These are phyloP conservation scores for Sarocladium strictum DNA, from an alignment of 2,329 filamentous ascomycete species.

Conservation along the genomic window DNA sequence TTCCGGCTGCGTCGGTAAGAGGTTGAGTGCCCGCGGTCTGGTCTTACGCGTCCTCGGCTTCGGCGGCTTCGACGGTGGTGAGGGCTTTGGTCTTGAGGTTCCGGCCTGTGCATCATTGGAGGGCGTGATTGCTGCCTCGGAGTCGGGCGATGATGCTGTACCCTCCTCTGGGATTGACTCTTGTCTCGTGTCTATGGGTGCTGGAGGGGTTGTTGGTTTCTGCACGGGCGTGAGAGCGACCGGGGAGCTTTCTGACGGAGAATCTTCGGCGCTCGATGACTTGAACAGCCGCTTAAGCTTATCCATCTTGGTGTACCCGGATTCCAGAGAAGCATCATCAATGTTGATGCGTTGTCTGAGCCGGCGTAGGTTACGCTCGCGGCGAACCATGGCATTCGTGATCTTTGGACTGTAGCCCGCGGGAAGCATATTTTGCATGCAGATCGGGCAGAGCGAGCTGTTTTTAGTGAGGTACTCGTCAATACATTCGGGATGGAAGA, in stretches of 20 bases:
- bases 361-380: constrained; percentile 64
- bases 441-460: constrained; percentile 85
- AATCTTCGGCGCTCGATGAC: constrained; percentile 15
- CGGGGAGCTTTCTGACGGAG: constrained; percentile 11
- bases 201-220: constrained; percentile 3
- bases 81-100: constrained; percentile 1
- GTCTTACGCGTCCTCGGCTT: constrained; percentile 19
- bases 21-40: constrained; percentile 23
- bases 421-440: constrained; percentile 78
- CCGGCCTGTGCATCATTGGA: neutral
- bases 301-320: constrained; percentile 27
- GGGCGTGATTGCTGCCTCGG: neutral
- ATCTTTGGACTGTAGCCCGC: constrained; percentile 60
- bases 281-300: constrained; percentile 31
- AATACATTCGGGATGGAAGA: constrained; percentile 90
- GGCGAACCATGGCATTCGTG: constrained; percentile 80
- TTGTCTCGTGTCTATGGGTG: neutral
- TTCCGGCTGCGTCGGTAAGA: constrained; percentile 33
- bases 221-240: constrained; percentile 22
- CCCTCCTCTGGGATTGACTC: neutral
- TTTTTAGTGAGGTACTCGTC: constrained; percentile 73
- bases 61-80: constrained; percentile 13
- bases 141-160: neutral
- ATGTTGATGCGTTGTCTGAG: constrained; percentile 48
- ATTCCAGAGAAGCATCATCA: constrained; percentile 30